Evolutionary conservation across 306 rosid genomes (phyloP).

Genomic region (Sophora flavescens): DNA sequence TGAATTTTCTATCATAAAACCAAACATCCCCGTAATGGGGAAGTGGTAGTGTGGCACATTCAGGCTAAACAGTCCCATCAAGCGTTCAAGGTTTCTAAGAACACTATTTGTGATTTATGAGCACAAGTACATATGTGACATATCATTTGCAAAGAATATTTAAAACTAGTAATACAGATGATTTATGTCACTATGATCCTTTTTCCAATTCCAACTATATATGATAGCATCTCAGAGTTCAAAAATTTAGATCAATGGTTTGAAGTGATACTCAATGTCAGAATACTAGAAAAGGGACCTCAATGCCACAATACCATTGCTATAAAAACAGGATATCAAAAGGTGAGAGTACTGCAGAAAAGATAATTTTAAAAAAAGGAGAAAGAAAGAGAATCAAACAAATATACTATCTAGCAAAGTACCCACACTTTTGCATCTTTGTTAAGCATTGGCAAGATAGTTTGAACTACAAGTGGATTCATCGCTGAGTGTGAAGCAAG

Average conservation of each 20-base stretch:
- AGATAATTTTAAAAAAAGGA: conserved; percentile 6
- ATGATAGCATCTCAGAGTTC: conserved; percentile 31
- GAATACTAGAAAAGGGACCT: conserved; percentile 25
- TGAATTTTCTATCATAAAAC: conserved; percentile 17
- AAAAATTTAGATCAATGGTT: conserved; percentile 10
- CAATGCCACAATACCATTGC: conserved; percentile 13
- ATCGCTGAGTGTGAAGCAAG: conserved; percentile 90
- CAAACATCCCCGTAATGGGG: conserved; percentile 14
- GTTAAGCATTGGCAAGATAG: conserved; percentile 88
- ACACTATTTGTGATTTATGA: conserved; percentile 2
- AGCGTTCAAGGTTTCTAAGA: conserved; percentile 15
- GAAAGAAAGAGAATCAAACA: conserved; percentile 26
- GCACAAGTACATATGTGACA: neutral
- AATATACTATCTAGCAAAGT: conserved; percentile 42
- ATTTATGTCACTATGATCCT: conserved; percentile 33
- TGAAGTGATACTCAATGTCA: conserved; percentile 19
- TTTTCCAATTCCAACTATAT: conserved; percentile 24
- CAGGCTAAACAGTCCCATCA: conserved; percentile 9
- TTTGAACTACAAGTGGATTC: conserved; percentile 88
- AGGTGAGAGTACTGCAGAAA: conserved; percentile 31
- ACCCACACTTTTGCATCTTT: conserved; percentile 80
- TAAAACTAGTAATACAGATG: neutral
- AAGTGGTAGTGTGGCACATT: neutral
- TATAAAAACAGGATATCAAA: conserved; percentile 31
- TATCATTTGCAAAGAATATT: conserved; percentile 10